Percentiles rank a stretch among this genome's conserved stretches.
Evolutionary conservation across 148 eudicot genomes (phyloP).

Genomic region (Vaccinium vitisidaea): DNA sequence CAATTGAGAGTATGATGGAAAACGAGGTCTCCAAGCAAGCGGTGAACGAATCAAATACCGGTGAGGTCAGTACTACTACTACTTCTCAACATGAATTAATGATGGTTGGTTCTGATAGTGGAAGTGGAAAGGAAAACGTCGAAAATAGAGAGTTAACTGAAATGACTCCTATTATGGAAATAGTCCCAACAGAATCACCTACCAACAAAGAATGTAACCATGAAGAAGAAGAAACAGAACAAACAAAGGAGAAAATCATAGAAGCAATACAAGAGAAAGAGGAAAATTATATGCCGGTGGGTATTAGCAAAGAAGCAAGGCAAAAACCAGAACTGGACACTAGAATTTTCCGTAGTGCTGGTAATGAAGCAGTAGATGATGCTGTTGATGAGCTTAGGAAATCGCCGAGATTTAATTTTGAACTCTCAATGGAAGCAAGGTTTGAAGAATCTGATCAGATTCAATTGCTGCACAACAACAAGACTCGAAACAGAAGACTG

Average conservation of each 20-base stretch:
- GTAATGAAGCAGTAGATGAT: slow-evolving; percentile 16
- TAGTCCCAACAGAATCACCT: slow-evolving; percentile 12
- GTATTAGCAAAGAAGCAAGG: background rate
- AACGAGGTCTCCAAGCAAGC: slow-evolving; percentile 1
- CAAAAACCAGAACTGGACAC: background rate
- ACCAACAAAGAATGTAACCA: background rate
- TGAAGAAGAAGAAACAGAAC: background rate
- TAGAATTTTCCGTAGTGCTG: background rate
- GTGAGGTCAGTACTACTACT: background rate
- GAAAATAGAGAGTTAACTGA: slow-evolving; percentile 10
- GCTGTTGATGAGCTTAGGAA: slow-evolving; percentile 27
- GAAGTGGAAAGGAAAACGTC: background rate
- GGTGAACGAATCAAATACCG: background rate
- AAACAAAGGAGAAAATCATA: background rate
- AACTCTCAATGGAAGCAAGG: slow-evolving; percentile 26
- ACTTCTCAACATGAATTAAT: background rate
- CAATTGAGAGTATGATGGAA: slow-evolving; percentile 4
- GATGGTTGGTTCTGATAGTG: background rate
- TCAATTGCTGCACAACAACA: slow-evolving; percentile 26
- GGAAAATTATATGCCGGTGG: background rate
- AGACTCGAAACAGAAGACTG: slow-evolving; percentile 27
- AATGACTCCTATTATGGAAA: background rate
- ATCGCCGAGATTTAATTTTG: slow-evolving; percentile 47
- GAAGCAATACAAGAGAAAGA: background rate
- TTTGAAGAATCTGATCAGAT: slow-evolving; percentile 44